Conservation (phyloP, 2,329 filamentous ascomycete species). For the Clarireedia paspali region DNA sequence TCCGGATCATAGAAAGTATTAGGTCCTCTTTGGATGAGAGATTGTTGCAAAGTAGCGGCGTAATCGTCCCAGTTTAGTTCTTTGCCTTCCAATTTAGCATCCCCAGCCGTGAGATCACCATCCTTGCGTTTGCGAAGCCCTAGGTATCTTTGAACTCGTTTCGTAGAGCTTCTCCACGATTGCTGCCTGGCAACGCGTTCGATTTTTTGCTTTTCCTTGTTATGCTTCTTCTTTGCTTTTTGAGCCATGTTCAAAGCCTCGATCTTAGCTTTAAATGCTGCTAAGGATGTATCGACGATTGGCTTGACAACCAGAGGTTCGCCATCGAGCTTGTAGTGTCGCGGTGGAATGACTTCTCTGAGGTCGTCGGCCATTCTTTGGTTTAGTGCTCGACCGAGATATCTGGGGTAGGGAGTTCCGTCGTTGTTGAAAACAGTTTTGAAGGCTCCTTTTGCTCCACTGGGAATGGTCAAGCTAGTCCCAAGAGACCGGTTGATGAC, state of each 20-base stretch:
- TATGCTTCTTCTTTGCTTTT: slow-evolving; percentile 37
- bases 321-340: slow-evolving; percentile 20
- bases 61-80: slow-evolving; percentile 21
- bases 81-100: slow-evolving; percentile 9
- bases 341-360: slow-evolving; percentile 27
- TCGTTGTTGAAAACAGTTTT: slow-evolving; percentile 52
- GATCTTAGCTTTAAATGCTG: slow-evolving; percentile 47
- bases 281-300: slow-evolving; percentile 32
- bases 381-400: slow-evolving; percentile 50
- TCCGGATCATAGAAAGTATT: slow-evolving; percentile 35
- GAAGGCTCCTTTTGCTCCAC: slow-evolving; percentile 45
- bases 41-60: slow-evolving; percentile 20
- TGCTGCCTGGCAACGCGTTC: slow-evolving; percentile 43
- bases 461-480: slow-evolving; percentile 50
- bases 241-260: slow-evolving; percentile 41
- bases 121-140: slow-evolving; percentile 46
- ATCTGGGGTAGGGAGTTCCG: slow-evolving; percentile 57
- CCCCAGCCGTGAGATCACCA: background rate
- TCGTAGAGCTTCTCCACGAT: slow-evolving; percentile 47
- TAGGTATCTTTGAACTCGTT: slow-evolving; percentile 61
- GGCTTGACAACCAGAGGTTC: slow-evolving; percentile 24
- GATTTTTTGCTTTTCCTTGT: slow-evolving; percentile 41
- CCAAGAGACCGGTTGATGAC: slow-evolving; percentile 54
- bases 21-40: slow-evolving; percentile 20
- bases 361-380: slow-evolving; percentile 27